phyloP scores from a whole-genome alignment of 1,284 basidiomycete species.

The Microbotryum silenes-acaulis region DNA sequence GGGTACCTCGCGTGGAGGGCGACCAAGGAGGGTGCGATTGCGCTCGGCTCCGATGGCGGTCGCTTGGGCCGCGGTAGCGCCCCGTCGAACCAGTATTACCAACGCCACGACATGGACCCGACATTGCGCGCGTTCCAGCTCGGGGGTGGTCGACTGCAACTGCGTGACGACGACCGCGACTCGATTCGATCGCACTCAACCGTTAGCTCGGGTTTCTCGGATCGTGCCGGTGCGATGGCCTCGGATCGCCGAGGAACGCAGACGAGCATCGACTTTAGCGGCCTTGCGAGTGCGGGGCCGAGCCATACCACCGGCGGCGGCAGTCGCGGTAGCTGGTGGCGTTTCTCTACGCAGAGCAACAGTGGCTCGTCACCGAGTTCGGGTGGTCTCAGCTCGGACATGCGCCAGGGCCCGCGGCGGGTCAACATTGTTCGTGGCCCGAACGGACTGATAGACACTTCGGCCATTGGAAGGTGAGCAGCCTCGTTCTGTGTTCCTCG shows the following conservation, averaged over 20 bases:
- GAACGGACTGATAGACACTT: slow-evolving; percentile 14
- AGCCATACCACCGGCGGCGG: slow-evolving; percentile 1
- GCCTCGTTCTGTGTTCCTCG: neutral
- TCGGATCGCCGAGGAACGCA: neutral
- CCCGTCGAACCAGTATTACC: neutral
- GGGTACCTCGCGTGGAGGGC: slow-evolving; percentile 29
- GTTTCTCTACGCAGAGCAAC: neutral
- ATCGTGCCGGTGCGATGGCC: neutral
- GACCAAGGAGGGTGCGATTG: slow-evolving; percentile 25
- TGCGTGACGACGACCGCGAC: slow-evolving; percentile 8
- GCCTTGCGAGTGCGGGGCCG: slow-evolving; percentile 3
- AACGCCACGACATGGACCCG: neutral
- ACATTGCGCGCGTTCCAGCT: slow-evolving; percentile 21
- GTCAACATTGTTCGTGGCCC: slow-evolving; percentile 16
- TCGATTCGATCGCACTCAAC: slow-evolving; percentile 21
- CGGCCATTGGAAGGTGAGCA: slow-evolving; percentile 23
- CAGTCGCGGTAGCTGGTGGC: neutral
- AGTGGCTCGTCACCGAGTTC: neutral
- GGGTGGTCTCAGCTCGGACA: slow-evolving; percentile 6
- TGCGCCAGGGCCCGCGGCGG: slow-evolving; percentile 16
- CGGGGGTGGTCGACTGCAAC: slow-evolving; percentile 2
- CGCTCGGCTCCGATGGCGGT: slow-evolving; percentile 1
- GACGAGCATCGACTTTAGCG: slow-evolving; percentile 4
- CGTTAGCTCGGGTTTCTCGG: slow-evolving; percentile 13
- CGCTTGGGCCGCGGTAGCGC: slow-evolving; percentile 3